These are phyloP conservation scores for Phytopythium chamaehyphon DNA, from an alignment of 352 stramenopile genomes.

Conservation along the genomic window DNA sequence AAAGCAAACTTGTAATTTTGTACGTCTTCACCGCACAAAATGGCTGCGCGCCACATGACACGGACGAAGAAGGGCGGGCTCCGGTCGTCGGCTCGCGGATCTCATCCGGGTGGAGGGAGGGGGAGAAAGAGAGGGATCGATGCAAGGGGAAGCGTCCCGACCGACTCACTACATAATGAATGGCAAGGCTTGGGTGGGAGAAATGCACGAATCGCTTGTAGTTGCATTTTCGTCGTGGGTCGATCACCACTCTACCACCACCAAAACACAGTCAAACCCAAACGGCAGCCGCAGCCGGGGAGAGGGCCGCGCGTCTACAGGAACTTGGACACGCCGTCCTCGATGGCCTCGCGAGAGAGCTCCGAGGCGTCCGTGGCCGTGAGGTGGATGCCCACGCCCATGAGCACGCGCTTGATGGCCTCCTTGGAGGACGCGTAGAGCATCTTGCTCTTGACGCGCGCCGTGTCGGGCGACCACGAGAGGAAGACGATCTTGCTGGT, in stretches of 20 bases:
- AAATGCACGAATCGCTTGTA: too few species aligned
- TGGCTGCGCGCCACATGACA: neutral
- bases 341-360: constrained; percentile 73
- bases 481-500: constrained; percentile 91
- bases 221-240: too few species aligned
- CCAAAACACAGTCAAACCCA: constrained; percentile 3
- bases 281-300: neutral
- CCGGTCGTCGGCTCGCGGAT: too few species aligned
- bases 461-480: constrained; percentile 93
- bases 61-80: too few species aligned
- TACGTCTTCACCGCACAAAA: too few species aligned
- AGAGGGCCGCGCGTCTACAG: constrained; percentile 53
- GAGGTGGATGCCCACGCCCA: constrained; percentile 94
- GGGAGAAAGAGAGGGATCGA: too few species aligned
- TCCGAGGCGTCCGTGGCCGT: constrained; percentile 92
- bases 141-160: too few species aligned
- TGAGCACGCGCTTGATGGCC: constrained; percentile 91
- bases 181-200: too few species aligned
- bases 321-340: constrained; percentile 85
- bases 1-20: too few species aligned
- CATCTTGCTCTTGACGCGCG: constrained; percentile 94
- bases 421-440: constrained; percentile 95
- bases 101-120: too few species aligned
- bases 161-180: too few species aligned
- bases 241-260: neutral